phyloP scores from a whole-genome alignment of 2,329 filamentous ascomycete genomes.

The Xylaria sp. region DNA sequence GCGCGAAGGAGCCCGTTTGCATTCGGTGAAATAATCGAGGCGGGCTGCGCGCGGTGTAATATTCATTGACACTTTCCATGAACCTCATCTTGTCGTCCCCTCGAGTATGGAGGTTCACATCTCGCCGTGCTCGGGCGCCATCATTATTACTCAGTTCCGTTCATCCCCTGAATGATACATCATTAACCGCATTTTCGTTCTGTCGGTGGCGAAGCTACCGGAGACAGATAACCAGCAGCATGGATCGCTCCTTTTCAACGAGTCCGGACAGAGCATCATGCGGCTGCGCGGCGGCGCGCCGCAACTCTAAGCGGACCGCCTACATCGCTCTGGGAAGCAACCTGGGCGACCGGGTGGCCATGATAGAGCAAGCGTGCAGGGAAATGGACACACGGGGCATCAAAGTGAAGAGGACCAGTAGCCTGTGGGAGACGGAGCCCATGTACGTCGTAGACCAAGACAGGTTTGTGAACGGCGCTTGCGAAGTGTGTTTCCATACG shows the following conservation, averaged over 20 bases:
- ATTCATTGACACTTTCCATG: constrained; percentile 27
- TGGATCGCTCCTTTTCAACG: constrained; percentile 28
- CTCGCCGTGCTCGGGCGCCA: constrained; percentile 25
- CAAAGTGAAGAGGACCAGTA: constrained; percentile 77
- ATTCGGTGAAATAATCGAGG: constrained; percentile 20
- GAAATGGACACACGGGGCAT: constrained; percentile 77
- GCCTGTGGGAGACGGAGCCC: constrained; percentile 89
- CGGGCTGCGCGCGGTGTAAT: too few relatives aligned
- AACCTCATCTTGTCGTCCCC: constrained; percentile 24
- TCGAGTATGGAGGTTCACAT: constrained; percentile 35
- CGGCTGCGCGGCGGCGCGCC: constrained; percentile 33
- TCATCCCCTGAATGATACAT: background rate
- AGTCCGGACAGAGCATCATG: constrained; percentile 26
- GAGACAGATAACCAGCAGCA: constrained; percentile 21
- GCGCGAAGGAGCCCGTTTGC: background rate
- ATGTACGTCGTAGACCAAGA: constrained; percentile 96
- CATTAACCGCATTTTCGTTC: background rate
- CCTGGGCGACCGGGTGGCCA: constrained; percentile 78
- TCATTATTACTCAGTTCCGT: constrained; percentile 4
- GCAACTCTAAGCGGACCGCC: constrained; percentile 50
- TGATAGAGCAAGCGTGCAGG: constrained; percentile 82
- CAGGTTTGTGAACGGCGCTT: constrained; percentile 88
- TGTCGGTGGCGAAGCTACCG: background rate
- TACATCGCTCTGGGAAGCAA: constrained; percentile 94
- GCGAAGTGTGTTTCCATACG: constrained; percentile 66